Conservation (phyloP, 2,329 filamentous ascomycete species). For the Xylogone sp. region DNA sequence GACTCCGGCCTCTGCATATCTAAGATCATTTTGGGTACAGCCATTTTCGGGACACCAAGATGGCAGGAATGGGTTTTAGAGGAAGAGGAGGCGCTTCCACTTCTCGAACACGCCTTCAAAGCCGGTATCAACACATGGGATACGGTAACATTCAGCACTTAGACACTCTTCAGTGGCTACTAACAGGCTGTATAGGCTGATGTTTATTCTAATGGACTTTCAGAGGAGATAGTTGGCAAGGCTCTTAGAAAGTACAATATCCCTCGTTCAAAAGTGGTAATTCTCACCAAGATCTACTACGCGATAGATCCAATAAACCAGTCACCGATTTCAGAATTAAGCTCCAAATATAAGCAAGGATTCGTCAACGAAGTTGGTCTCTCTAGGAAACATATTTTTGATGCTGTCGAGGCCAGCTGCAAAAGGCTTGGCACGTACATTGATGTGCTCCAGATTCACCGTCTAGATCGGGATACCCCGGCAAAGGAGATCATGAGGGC, state of each 20-base stretch:
- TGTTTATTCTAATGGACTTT: slow-evolving; percentile 49
- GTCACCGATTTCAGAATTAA: slow-evolving; percentile 25
- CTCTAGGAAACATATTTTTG: no score
- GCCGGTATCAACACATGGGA: slow-evolving; percentile 49
- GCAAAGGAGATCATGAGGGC: slow-evolving; percentile 56
- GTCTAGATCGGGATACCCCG: slow-evolving; percentile 45
- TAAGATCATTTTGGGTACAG: no score
- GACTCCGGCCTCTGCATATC: no score
- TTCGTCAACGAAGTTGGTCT: slow-evolving; percentile 40
- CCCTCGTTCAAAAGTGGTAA: slow-evolving; percentile 58
- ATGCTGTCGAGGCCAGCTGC: no score
- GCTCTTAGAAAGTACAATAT: slow-evolving; percentile 61
- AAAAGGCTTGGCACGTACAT: no score
- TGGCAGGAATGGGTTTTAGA: slow-evolving; percentile 44
- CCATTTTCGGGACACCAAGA: slow-evolving; percentile 19
- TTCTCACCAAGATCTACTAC: slow-evolving; percentile 58
- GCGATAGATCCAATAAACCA: slow-evolving; percentile 33
- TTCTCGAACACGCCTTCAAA: slow-evolving; percentile 51
- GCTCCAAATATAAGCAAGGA: background rate
- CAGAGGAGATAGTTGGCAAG: slow-evolving; percentile 61
- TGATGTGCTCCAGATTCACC: slow-evolving; percentile 56
- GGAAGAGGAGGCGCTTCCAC: slow-evolving; percentile 41
- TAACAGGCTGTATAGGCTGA: slow-evolving; percentile 1
- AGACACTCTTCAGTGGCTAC: background rate
- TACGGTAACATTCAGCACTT: slow-evolving; percentile 35